A percentile compares a stretch with the other conserved stretches of the same genome.
Evolutionary conservation across 2,329 filamentous ascomycete species (phyloP).

Genomic region (Ceratocystis eucalypticola): DNA sequence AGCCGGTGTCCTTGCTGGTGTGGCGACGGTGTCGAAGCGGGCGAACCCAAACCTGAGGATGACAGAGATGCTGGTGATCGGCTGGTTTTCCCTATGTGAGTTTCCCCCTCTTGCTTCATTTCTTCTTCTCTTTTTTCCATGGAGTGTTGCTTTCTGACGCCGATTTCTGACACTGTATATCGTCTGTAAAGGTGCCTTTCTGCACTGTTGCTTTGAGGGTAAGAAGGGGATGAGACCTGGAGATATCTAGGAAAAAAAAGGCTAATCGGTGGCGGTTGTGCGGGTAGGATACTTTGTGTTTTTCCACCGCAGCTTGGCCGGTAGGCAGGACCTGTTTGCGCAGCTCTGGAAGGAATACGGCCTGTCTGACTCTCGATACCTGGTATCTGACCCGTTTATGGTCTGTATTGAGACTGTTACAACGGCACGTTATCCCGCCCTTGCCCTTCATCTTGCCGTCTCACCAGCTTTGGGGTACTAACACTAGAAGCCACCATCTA

Average conservation of each 20-base stretch:
- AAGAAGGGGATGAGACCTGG: slow-evolving; percentile 16
- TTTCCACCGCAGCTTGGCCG: slow-evolving; percentile 52
- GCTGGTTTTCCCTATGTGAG: slow-evolving; percentile 18
- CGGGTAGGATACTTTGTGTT: slow-evolving; percentile 56
- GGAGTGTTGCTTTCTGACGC: background rate
- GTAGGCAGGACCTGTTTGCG: slow-evolving; percentile 58
- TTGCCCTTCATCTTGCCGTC: background rate
- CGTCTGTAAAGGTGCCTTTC: slow-evolving; percentile 39
- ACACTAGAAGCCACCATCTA: background rate
- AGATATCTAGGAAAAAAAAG: background rate
- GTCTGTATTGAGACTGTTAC: slow-evolving; percentile 80
- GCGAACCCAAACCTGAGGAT: background rate
- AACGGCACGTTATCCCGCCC: slow-evolving; percentile 39
- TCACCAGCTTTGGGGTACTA: background rate
- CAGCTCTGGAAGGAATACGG: slow-evolving; percentile 92
- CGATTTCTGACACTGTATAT: background rate
- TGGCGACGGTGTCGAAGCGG: background rate
- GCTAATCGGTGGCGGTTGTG: background rate
- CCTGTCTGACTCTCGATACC: slow-evolving; percentile 72
- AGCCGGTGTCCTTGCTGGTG: background rate
- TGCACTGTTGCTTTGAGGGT: slow-evolving; percentile 78
- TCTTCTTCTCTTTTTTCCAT: background rate
- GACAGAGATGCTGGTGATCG: slow-evolving; percentile 5
- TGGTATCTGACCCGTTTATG: slow-evolving; percentile 70
- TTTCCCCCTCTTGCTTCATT: background rate